phyloP scores from a whole-genome alignment of 163 green algal species.

The Trebouxia gelatinosa region DNA sequence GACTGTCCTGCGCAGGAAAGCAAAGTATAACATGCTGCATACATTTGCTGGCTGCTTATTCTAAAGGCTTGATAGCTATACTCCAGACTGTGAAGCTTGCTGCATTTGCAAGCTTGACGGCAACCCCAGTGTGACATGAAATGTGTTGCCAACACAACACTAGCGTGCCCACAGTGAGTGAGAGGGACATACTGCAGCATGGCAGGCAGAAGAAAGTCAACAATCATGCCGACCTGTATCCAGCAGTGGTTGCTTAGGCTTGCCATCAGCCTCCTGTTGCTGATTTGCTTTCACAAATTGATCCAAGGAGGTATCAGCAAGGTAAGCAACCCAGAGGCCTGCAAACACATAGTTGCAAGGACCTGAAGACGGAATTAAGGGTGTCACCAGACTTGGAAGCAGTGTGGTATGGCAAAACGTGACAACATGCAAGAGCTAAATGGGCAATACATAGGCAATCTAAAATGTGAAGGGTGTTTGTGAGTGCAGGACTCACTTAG shows the following conservation, averaged over 20 bases:
- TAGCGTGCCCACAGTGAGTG: too few species aligned
- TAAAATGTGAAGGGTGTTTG: not conserved
- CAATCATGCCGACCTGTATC: not conserved
- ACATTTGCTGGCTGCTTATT: too few species aligned
- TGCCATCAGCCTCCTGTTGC: not conserved
- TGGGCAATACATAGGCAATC: not conserved
- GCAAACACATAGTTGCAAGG: not conserved
- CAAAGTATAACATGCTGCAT: too few species aligned
- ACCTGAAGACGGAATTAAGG: not conserved
- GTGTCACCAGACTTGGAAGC: not conserved
- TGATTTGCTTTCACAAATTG: not conserved
- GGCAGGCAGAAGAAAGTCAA: too few species aligned
- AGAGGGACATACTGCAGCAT: too few species aligned
- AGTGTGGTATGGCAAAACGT: not conserved
- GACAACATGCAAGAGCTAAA: not conserved
- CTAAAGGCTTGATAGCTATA: too few species aligned
- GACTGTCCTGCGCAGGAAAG: too few species aligned
- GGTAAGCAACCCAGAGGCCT: not conserved
- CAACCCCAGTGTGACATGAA: too few species aligned
- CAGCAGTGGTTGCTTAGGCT: not conserved
- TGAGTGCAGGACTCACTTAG: too few species aligned
- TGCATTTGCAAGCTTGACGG: too few species aligned
- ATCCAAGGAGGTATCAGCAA: constrained; percentile 2
- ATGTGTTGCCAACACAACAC: too few species aligned
- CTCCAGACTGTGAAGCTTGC: too few species aligned